Evolutionary conservation across 495 filamentous ascomycete genomes (phyloP).

Genomic region (Daldinia childiae): DNA sequence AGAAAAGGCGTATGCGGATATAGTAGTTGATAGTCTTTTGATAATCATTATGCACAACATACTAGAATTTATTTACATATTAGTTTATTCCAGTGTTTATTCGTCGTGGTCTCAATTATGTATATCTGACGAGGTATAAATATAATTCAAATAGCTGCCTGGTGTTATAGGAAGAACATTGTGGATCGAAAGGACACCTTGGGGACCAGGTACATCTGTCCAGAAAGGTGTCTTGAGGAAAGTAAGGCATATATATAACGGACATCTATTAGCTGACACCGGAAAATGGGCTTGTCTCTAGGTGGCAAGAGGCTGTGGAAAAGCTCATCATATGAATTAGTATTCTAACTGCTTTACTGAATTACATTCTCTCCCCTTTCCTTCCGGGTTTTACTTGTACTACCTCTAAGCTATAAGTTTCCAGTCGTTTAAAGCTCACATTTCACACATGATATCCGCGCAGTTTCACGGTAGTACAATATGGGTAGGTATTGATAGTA

Average conservation of each 20-base stretch:
- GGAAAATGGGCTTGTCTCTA: neutral
- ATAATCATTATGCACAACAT: too few relatives aligned
- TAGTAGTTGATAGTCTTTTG: too few relatives aligned
- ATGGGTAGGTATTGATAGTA: neutral
- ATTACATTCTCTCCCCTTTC: neutral
- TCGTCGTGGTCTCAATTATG: too few relatives aligned
- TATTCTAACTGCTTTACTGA: neutral
- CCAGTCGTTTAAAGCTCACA: neutral
- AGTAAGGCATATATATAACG: neutral
- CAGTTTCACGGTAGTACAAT: neutral
- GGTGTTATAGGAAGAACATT: too few relatives aligned
- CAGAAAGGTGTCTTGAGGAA: too few relatives aligned
- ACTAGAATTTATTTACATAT: too few relatives aligned
- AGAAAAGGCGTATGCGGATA: too few relatives aligned
- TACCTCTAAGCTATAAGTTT: neutral
- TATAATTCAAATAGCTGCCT: too few relatives aligned
- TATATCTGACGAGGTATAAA: too few relatives aligned
- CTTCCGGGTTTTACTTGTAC: neutral
- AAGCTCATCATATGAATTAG: neutral
- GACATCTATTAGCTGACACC: neutral
- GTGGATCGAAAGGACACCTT: neutral
- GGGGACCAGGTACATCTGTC: neutral
- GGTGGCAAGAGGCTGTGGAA: constrained; percentile 1
- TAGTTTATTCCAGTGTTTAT: too few relatives aligned
- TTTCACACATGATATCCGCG: neutral